Evolutionary conservation across 164 flowering plant species (phyloP), one percentile per base, ranked within the genome.

Genomic region (Kingdonia uniflora): DNA sequence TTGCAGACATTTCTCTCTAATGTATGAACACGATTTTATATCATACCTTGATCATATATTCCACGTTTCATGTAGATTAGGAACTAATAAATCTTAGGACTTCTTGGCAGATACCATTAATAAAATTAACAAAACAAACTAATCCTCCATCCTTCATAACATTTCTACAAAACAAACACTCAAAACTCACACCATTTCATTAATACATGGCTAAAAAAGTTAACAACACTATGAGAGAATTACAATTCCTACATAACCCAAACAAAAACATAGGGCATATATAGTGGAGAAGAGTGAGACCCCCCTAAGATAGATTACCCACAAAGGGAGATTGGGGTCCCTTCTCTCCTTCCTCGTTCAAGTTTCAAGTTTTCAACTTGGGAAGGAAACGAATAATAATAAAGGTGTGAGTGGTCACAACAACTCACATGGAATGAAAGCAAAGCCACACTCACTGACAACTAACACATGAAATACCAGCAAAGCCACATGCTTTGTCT

Each of bases 401-500:
- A 37, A 67, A 50, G 60, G 43, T 42, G 56, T 49, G 50, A 29
- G 59, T 51, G 60, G 70, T 52, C 71, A 66, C 41, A 19, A 54
- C 35, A 29, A 29, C 35, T 56, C 67, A 55, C 72, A 72, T 69
- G 76, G 60, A 49, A 56, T 57, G 58, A 67, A 64, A 71, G 73
- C 38, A 29, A 29, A 29, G 35, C 4, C n/a, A n/a, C n/a, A n/a
- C n/a, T n/a, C 43, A 54, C 74, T 74, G 76, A 72, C 71, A 63
- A 59, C 52, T 58, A 57, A 58, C 82, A 72, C 79, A 74, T 72
- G 79, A 60, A 57, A 7, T 61, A 62, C 65, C 35, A 8, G 35
- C 35, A 29, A 29, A 3, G 6, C 8, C 35, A 29, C 35, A 29
- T 29, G 35, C 35, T 8, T 8, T 29, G 8, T 29, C 35, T 29